Conservation (phyloP, 2,329 filamentous ascomycete species). For the Penicillium freii region DNA sequence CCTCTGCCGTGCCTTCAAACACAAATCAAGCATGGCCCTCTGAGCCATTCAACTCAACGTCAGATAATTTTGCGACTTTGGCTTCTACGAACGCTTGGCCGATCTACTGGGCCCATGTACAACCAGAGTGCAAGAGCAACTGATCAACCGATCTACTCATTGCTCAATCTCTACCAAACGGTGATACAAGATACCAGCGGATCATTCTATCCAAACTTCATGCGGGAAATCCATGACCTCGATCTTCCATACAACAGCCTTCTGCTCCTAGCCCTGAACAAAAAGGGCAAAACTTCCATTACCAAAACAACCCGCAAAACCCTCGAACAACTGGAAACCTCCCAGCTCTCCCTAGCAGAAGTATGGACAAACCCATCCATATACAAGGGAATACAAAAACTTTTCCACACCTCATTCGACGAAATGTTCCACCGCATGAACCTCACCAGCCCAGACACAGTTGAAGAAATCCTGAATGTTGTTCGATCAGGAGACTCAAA, state of each 20-base stretch:
- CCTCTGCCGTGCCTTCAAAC: constrained; percentile 11
- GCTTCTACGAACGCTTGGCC: constrained; percentile 30
- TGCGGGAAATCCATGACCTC: constrained; percentile 30
- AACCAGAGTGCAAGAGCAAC: constrained; percentile 17
- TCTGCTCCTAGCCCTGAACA: constrained; percentile 28
- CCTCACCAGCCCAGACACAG: constrained; percentile 34
- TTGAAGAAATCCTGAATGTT: constrained; percentile 31
- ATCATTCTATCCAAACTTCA: constrained; percentile 29
- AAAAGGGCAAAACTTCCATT: constrained; percentile 26
- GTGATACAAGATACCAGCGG: constrained; percentile 13
- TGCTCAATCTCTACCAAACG: constrained; percentile 32
- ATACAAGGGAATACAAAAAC: constrained; percentile 27
- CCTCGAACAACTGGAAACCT: constrained; percentile 30
- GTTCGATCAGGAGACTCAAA: constrained; percentile 31
- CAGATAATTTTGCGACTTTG: constrained; percentile 36
- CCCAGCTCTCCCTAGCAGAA: constrained; percentile 26
- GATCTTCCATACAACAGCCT: constrained; percentile 33
- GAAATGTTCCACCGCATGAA: constrained; percentile 34
- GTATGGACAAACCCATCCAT: constrained; percentile 28
- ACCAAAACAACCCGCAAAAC: constrained; percentile 24
- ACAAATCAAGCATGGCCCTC: background rate
- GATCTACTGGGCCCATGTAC: constrained; percentile 23
- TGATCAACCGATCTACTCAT: constrained; percentile 21
- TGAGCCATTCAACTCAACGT: constrained; percentile 19
- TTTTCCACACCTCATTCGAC: constrained; percentile 32